phyloP scores from a whole-genome alignment of 495 filamentous ascomycete genomes.

The Durotheca rogersii region DNA sequence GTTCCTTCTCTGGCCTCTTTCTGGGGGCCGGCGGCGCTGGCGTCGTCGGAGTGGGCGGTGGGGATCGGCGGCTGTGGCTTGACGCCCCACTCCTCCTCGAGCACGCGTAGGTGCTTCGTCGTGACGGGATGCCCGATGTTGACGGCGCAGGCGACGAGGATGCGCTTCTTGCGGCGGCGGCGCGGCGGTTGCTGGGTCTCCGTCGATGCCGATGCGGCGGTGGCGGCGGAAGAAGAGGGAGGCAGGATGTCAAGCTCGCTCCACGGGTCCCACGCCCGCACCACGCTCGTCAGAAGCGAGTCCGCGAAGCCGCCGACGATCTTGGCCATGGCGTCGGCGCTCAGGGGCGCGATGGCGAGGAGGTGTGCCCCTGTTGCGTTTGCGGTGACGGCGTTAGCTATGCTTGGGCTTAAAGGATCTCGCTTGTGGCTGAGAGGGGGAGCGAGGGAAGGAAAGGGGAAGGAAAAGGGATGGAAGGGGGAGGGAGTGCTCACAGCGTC shows the following conservation, averaged over 20 bases:
- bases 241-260: constrained; percentile 52
- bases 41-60: too few relatives aligned
- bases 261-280: constrained; percentile 87
- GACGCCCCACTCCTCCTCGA: constrained; percentile 73
- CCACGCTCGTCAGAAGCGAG: constrained; percentile 66
- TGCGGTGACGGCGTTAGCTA: constrained; percentile 3
- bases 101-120: constrained; percentile 61
- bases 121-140: constrained; percentile 87
- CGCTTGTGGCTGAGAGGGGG: too few relatives aligned
- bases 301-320: constrained; percentile 67
- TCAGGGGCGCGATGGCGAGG: constrained; percentile 75
- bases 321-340: constrained; percentile 80
- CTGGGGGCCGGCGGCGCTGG: constrained; percentile 4
- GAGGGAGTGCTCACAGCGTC: constrained; percentile 43
- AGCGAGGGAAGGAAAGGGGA: neutral
- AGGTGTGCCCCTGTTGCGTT: constrained; percentile 61
- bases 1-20: constrained; percentile 72
- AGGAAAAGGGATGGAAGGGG: neutral
- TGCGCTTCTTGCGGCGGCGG: constrained; percentile 43
- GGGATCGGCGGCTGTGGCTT: too few relatives aligned
- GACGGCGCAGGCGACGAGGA: constrained; percentile 73
- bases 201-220: too few relatives aligned
- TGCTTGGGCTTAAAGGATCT: neutral
- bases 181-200: neutral
- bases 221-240: neutral